phyloP scores from a whole-genome alignment of 306 rosid genomes.

The Sechiopsis laciniata region DNA sequence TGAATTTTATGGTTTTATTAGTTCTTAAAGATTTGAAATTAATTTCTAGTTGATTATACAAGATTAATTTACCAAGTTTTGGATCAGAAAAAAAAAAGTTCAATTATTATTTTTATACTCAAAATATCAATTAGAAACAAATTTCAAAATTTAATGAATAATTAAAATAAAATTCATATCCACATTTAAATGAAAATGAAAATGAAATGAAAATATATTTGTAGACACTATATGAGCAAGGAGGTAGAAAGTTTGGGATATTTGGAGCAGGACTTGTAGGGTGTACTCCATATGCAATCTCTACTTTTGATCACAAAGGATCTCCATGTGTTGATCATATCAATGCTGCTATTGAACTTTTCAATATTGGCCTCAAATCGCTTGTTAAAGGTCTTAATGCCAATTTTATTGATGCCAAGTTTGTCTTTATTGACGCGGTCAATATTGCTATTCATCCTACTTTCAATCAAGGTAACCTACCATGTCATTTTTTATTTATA shows the following conservation, averaged over 20 bases:
- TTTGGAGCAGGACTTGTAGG: neutral
- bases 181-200: too few relatives aligned
- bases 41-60: too few relatives aligned
- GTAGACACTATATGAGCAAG: neutral
- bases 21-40: too few relatives aligned
- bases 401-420: constrained; percentile 21
- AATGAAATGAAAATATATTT: too few relatives aligned
- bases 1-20: too few relatives aligned
- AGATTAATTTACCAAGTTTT: too few relatives aligned
- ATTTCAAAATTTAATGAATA: too few relatives aligned
- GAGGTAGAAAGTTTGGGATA: neutral
- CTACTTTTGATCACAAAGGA: constrained; percentile 5
- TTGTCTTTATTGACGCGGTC: constrained; percentile 26
- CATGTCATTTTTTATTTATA: too few relatives aligned
- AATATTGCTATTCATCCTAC: neutral
- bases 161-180: too few relatives aligned
- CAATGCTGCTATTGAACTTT: constrained; percentile 29
- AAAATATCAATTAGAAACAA: too few relatives aligned
- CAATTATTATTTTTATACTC: too few relatives aligned
- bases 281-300: constrained; percentile 23
- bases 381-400: constrained; percentile 26
- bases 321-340: constrained; percentile 24
- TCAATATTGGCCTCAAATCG: constrained; percentile 28
- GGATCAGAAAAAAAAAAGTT: too few relatives aligned
- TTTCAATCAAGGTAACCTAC: neutral